Conservation (phyloP, 2,329 filamentous ascomycete species). For the Beauveria caledonica region DNA sequence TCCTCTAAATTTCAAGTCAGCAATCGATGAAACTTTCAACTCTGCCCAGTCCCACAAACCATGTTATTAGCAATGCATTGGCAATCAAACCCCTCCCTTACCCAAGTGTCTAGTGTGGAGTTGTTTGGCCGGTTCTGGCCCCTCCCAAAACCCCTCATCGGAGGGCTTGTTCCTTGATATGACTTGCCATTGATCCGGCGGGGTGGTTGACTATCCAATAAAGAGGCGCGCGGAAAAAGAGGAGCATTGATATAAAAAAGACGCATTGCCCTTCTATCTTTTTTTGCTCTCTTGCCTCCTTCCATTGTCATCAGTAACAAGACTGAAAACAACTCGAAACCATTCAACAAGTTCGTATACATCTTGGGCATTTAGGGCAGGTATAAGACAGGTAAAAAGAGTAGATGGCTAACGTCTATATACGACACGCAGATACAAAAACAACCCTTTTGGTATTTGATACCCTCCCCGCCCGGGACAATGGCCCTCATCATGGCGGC, state of each 20-base stretch:
- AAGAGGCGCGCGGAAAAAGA: not conserved
- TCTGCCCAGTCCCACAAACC: not conserved
- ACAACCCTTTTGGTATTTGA: not conserved
- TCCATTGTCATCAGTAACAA: not conserved
- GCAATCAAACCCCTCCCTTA: not conserved
- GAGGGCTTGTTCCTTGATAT: not conserved
- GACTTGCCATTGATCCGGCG: not conserved
- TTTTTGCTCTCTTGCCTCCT: not conserved
- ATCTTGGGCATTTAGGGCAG: not conserved
- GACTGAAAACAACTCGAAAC: not conserved
- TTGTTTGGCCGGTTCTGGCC: not conserved
- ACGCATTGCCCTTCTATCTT: not conserved
- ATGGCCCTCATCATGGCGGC: conserved; percentile 23
- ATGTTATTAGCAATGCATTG: not conserved
- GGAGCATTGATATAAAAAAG: conserved; percentile 8
- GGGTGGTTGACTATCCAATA: not conserved
- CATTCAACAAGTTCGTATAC: conserved; percentile 2
- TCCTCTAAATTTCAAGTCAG: too few species aligned
- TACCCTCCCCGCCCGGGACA: conserved; percentile 1
- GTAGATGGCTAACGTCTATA: not conserved
- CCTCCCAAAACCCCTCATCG: conserved; percentile 5
- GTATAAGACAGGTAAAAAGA: not conserved
- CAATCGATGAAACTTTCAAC: not conserved
- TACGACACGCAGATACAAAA: not conserved
- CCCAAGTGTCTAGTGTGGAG: conserved; percentile 1